Percentiles rank a stretch among this genome's conserved stretches.
Conservation (phyloP, 371 early-diverging fungal genomes). For the Syncephalastrum racemosum region DNA sequence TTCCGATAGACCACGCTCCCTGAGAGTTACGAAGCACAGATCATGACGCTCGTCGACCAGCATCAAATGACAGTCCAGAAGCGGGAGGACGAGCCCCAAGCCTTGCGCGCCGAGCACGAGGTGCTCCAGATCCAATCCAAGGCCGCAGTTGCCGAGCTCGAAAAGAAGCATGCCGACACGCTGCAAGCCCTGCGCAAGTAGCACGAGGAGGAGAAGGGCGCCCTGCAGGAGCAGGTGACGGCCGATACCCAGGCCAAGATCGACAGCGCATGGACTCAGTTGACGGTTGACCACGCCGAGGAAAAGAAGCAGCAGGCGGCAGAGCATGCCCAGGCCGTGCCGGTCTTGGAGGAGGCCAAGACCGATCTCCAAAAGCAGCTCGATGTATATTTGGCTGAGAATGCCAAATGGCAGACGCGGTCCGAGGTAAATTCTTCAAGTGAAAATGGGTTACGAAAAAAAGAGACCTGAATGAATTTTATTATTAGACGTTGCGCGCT, state of each 20-base stretch:
- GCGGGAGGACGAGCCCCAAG: constrained; percentile 7
- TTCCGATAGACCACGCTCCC: constrained; percentile 11
- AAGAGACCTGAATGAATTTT: too few relatives aligned
- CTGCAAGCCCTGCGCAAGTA: constrained; percentile 5
- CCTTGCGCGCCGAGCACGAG: not conserved
- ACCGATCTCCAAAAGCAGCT: constrained; percentile 9
- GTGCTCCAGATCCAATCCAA: not conserved
- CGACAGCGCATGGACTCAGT: constrained; percentile 23
- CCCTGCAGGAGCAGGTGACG: constrained; percentile 38
- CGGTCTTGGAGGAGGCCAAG: constrained; percentile 9
- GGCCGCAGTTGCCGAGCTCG: constrained; percentile 7
- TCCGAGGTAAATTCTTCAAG: constrained; percentile 11
- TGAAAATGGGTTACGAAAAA: constrained; percentile 1
- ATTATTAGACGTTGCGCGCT: too few relatives aligned
- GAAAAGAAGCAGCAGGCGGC: constrained; percentile 15
- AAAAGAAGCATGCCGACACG: constrained; percentile 15
- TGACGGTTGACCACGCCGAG: constrained; percentile 18
- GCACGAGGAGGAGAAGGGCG: constrained; percentile 16
- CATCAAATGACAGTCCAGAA: constrained; percentile 6
- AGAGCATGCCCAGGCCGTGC: constrained; percentile 12
- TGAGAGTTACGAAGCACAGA: constrained; percentile 16
- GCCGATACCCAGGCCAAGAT: constrained; percentile 19
- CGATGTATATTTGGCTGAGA: constrained; percentile 3
- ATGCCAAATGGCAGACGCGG: constrained; percentile 7
- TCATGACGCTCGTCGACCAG: constrained; percentile 5